Conservation (phyloP, 768 basidiomycete genomes). For the Amanita molliuscula region DNA sequence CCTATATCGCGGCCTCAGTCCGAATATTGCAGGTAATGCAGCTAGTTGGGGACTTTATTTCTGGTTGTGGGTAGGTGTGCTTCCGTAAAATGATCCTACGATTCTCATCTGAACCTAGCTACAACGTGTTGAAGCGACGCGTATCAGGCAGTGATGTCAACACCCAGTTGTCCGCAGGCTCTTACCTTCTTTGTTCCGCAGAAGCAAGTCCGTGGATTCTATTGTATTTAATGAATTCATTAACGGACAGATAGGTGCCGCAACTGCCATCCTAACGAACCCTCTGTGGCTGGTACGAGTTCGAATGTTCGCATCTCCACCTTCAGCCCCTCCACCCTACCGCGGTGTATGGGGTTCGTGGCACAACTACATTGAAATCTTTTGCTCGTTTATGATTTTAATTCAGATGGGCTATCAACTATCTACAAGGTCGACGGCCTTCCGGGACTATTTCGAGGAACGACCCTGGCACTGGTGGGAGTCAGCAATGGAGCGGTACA, state of each 20-base stretch:
- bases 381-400: background rate
- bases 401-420: slow-evolving; percentile 51
- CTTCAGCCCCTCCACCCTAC: slow-evolving; percentile 63
- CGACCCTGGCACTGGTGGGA: slow-evolving; percentile 79
- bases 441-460: slow-evolving; percentile 78
- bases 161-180: slow-evolving; percentile 58
- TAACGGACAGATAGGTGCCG: slow-evolving; percentile 54
- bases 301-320: slow-evolving; percentile 82
- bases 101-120: slow-evolving; percentile 36
- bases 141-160: slow-evolving; percentile 59
- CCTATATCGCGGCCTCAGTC: slow-evolving; percentile 80
- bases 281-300: slow-evolving; percentile 98
- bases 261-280: slow-evolving; percentile 90
- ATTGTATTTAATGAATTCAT: background rate
- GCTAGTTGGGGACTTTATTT: slow-evolving; percentile 98
- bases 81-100: background rate
- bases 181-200: slow-evolving; percentile 84
- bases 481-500: slow-evolving; percentile 93
- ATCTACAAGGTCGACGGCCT: slow-evolving; percentile 70
- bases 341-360: slow-evolving; percentile 66
- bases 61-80: slow-evolving; percentile 64
- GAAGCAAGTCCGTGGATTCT: slow-evolving; percentile 77
- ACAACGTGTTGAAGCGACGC: slow-evolving; percentile 85
- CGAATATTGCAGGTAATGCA: slow-evolving; percentile 92
- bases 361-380: slow-evolving; percentile 1